These are phyloP conservation scores for Mycena rebaudengoi DNA, from an alignment of 768 basidiomycete genomes.

Conservation along the genomic window DNA sequence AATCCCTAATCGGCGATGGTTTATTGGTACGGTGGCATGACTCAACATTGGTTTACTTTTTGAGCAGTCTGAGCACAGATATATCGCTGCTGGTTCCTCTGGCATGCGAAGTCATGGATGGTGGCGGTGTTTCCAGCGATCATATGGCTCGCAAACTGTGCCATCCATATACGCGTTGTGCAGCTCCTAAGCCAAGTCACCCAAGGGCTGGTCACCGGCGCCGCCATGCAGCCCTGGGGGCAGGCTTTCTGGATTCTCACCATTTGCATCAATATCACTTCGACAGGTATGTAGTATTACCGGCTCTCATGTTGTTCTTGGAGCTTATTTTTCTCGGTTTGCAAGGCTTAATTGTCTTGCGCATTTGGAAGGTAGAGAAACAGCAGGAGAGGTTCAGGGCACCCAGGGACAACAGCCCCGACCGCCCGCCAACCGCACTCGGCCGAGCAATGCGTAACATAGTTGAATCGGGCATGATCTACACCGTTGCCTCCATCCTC, in stretches of 20 bases:
- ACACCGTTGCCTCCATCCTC: constrained; percentile 6
- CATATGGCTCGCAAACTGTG: neutral
- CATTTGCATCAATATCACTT: neutral
- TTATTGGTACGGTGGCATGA: neutral
- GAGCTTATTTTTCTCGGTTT: neutral
- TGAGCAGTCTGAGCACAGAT: neutral
- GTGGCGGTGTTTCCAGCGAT: neutral
- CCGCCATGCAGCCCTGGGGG: neutral
- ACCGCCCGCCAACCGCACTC: neutral
- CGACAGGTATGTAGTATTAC: constrained; percentile 3
- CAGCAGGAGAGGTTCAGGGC: neutral
- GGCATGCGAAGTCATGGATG: neutral
- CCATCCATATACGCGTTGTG: neutral
- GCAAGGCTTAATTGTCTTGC: constrained; percentile 10
- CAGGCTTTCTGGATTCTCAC: neutral
- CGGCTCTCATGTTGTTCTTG: neutral
- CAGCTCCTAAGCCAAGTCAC: neutral
- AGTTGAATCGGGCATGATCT: constrained; percentile 9
- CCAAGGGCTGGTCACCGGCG: neutral
- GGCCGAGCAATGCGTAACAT: constrained; percentile 7
- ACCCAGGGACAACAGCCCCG: neutral
- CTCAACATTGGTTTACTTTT: neutral
- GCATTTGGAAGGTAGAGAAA: constrained; percentile 1
- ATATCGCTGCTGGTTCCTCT: constrained; percentile 18
- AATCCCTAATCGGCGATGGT: constrained; percentile 5